Evolutionary conservation across 2,329 filamentous ascomycete genomes (phyloP), one percentile per base, ranked within the genome.

Genomic region (Pseudogymnoascus sp.): DNA sequence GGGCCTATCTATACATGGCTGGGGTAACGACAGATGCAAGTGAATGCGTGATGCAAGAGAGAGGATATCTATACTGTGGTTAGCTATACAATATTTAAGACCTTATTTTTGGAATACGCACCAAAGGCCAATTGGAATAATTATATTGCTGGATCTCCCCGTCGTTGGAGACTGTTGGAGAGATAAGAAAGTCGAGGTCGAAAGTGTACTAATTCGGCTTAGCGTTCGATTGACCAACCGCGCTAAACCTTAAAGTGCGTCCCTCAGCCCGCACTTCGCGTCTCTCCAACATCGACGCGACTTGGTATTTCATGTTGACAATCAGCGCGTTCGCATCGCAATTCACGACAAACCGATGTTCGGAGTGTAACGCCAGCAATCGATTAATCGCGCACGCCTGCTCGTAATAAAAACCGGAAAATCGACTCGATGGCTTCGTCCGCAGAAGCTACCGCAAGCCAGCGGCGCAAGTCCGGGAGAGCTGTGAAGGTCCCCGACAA

Each of bases 401-500:
- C 46, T 31, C n/a, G 46, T 17, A 53, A 53, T 53, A 17, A 53
- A 53, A 53, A n/a, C 26, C 26, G n/a, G 46, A 31, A 53, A 31
- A 82, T 79, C 71, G 82, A 82, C 76, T 78, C 80, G 74, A 81
- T 78, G 71, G 77, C 78, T 67, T 81, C 82, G 60, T 79, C 82
- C 65, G 80, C 82, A 63, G 77, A 78, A 65, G 78, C 80, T 66
- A 75, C 77, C 65, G 78, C 79, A 71, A 66, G 64, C 37, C 78
- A 80, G 76, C 82, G 82, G 80, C 86, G 87, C 75, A 84, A 85
- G 68, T 89, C 87, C 38, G 84, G 85, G 84, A 85, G 85, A 83
- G 85, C 86, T 77, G 80, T 84, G 66, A 83, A 79, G 71, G 79
- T 78, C 37, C 84, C 85, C 53, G 74, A 81, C 71, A 87, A 87